Conservation (phyloP, 208 protist genomes). For the Leishmania arabica region DNA sequence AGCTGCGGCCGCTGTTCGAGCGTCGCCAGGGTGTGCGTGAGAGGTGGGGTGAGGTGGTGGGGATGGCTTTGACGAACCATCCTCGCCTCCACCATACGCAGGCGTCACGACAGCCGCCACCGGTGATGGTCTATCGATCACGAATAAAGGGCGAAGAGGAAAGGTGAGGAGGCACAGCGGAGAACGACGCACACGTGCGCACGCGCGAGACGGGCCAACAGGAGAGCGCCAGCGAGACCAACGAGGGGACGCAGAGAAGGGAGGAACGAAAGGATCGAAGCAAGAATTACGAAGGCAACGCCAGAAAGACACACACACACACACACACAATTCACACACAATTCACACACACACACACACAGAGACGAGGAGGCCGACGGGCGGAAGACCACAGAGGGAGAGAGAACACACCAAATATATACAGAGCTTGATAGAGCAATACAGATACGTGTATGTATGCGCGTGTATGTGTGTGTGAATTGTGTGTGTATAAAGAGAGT, state of each 20-base stretch:
- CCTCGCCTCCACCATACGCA: too few species aligned
- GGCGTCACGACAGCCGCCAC: not conserved
- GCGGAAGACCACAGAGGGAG: not conserved
- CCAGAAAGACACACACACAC: too few species aligned
- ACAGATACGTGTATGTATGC: too few species aligned
- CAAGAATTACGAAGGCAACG: too few species aligned
- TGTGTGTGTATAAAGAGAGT: too few species aligned
- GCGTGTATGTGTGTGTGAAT: too few species aligned
- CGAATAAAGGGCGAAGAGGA: not conserved
- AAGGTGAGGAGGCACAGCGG: not conserved
- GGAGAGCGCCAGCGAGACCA: not conserved
- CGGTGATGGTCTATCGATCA: not conserved
- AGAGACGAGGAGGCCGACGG: not conserved
- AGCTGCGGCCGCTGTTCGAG: not conserved
- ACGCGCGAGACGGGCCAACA: too few species aligned
- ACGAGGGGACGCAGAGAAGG: not conserved
- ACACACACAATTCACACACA: too few species aligned
- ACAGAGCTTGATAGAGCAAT: too few species aligned
- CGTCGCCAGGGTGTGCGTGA: constrained; percentile 7
- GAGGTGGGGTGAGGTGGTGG: not conserved
- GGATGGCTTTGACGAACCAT: not conserved
- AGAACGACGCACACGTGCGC: too few species aligned
- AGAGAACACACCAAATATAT: too few species aligned
- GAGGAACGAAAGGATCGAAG: not conserved
- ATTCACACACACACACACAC: too few species aligned